Percentiles rank a stretch among this genome's conserved stretches.
Conservation (phyloP, 768 basidiomycete genomes). For the Naganishia vishniacii region DNA sequence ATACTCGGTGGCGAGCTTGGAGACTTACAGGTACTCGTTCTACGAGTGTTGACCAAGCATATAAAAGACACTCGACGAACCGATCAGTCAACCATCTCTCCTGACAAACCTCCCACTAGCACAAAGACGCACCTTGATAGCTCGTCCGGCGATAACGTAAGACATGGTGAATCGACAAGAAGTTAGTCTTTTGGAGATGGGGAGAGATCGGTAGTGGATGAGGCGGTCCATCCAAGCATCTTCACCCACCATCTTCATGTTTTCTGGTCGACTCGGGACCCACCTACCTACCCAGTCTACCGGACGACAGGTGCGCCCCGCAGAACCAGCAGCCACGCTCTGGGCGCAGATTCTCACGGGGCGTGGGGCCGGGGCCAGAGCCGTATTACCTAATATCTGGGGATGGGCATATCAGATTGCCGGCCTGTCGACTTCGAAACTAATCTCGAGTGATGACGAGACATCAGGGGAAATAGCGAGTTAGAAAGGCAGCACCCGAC, state of each 20-base stretch:
- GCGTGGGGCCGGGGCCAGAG: neutral
- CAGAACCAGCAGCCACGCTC: too few species aligned
- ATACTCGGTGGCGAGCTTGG: too few species aligned
- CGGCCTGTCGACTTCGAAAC: too few species aligned
- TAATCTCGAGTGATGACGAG: too few species aligned
- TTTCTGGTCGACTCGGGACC: too few species aligned
- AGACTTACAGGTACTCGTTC: slow-evolving; percentile 50
- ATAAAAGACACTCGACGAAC: neutral
- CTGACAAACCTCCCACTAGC: neutral
- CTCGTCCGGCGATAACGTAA: slow-evolving; percentile 47
- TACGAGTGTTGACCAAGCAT: slow-evolving; percentile 13
- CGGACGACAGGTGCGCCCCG: too few species aligned
- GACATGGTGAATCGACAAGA: slow-evolving; percentile 37
- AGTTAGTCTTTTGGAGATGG: neutral
- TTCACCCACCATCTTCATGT: too few species aligned
- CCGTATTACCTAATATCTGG: too few species aligned
- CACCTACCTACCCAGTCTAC: too few species aligned
- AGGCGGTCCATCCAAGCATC: too few species aligned
- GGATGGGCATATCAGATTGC: too few species aligned
- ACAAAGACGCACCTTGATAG: slow-evolving; percentile 43
- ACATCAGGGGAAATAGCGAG: neutral
- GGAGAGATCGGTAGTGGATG: neutral
- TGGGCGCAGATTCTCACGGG: neutral
- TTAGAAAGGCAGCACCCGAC: neutral
- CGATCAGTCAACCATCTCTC: neutral